phyloP scores from a whole-genome alignment of 371 early-diverging fungal species.

The Mortierella sp. region DNA sequence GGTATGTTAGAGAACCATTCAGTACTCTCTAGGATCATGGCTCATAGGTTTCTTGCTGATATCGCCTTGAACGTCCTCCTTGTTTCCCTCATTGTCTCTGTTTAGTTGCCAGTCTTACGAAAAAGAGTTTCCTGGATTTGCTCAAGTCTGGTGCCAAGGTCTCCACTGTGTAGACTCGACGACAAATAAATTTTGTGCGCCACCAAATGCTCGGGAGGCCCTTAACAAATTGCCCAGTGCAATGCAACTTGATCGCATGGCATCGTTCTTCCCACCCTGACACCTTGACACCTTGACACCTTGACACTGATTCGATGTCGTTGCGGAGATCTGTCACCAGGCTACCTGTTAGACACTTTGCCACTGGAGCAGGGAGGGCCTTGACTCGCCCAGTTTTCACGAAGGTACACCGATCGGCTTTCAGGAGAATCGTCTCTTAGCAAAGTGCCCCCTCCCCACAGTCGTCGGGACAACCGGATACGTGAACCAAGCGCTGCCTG shows the following conservation, averaged over 20 bases:
- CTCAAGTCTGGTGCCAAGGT: constrained; percentile 65
- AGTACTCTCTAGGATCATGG: no score
- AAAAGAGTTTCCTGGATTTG: constrained; percentile 70
- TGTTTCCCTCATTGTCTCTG: background rate
- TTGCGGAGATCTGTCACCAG: background rate
- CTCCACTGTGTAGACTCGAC: constrained; percentile 20
- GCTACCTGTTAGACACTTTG: constrained; percentile 1
- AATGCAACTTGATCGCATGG: background rate
- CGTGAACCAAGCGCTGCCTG: no score
- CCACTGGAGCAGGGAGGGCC: background rate
- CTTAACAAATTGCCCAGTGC: background rate
- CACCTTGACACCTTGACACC: constrained; percentile 4
- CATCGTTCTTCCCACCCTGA: constrained; percentile 11
- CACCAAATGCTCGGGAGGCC: background rate
- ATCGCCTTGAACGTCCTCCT: background rate
- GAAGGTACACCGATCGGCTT: constrained; percentile 21
- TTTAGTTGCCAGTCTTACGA: constrained; percentile 69
- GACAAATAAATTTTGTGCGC: no score
- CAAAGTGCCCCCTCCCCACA: no score
- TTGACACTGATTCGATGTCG: no score
- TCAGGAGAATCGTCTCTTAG: no score
- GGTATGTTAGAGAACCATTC: constrained; percentile 37
- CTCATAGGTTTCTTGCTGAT: background rate
- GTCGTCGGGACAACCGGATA: no score
- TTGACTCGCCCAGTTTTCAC: constrained; percentile 11